Percentiles rank a stretch among this genome's conserved stretches.
These are phyloP conservation scores for Lachnellula hyalina DNA, from an alignment of 2,329 filamentous ascomycete species.

Conservation along the genomic window DNA sequence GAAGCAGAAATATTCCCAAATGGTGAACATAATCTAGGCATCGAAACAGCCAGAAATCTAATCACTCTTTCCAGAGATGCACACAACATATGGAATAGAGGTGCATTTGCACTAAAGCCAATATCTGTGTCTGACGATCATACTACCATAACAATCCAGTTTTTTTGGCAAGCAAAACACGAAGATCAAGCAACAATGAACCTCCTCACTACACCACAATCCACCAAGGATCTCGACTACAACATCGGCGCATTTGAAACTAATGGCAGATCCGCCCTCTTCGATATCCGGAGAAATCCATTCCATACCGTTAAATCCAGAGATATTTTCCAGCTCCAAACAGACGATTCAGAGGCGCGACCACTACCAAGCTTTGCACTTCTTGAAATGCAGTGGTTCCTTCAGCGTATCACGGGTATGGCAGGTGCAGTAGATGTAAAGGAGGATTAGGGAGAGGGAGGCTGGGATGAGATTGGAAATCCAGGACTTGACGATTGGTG, in stretches of 20 bases:
- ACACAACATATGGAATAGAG: conserved; percentile 8
- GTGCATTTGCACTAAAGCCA: conserved; percentile 16
- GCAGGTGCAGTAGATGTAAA: conserved; percentile 7
- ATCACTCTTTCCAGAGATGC: conserved; percentile 8
- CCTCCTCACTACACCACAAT: conserved; percentile 12
- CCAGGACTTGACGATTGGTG: not conserved
- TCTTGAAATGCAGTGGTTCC: conserved; percentile 15
- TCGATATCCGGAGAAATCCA: not conserved
- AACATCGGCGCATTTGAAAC: conserved; percentile 4
- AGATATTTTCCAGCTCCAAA: conserved; percentile 12
- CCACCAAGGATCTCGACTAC: conserved; percentile 8
- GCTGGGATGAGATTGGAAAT: not conserved
- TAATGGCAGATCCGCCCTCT: conserved; percentile 29
- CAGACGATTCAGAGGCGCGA: conserved; percentile 11
- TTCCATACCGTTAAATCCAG: conserved; percentile 19
- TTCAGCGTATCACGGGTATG: conserved; percentile 9
- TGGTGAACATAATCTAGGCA: conserved; percentile 2
- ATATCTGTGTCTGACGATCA: conserved; percentile 11
- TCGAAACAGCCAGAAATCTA: conserved; percentile 9
- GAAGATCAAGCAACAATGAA: conserved; percentile 3
- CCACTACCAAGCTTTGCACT: conserved; percentile 11
- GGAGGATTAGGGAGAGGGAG: not conserved
- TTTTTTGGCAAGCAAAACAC: conserved; percentile 17
- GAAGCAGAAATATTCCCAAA: conserved; percentile 13
- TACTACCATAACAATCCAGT: conserved; percentile 11